Percentiles rank a stretch among this genome's conserved stretches.
phyloP scores from a whole-genome alignment of 768 basidiomycete species.

The Pleurotus giganteus region DNA sequence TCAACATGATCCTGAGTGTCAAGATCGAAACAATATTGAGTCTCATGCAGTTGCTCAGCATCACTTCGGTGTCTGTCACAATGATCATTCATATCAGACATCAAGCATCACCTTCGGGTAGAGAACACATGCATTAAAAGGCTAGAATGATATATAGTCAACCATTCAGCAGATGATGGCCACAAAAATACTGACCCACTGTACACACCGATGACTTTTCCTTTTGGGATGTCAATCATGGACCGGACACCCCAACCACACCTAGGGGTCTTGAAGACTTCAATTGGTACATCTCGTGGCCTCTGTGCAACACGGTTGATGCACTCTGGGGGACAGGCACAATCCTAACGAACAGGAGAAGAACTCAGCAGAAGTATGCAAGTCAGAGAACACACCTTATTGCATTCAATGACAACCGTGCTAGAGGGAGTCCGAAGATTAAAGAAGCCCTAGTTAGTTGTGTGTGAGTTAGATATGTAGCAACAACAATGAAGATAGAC shows the following conservation, averaged over 20 bases:
- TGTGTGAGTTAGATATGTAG: not conserved
- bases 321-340: conserved; percentile 44
- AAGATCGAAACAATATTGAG: conserved; percentile 59
- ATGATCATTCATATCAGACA: too few species aligned
- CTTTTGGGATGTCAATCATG: conserved; percentile 35
- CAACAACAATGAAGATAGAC: conserved; percentile 1
- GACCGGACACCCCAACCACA: conserved; percentile 71
- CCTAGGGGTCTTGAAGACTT: conserved; percentile 61
- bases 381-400: conserved; percentile 37
- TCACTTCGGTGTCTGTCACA: conserved; percentile 43
- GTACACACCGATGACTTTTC: conserved; percentile 67
- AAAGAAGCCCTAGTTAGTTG: conserved; percentile 45
- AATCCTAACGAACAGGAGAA: conserved; percentile 29
- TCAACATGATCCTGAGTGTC: conserved; percentile 50
- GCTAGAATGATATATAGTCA: not conserved
- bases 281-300: conserved; percentile 54
- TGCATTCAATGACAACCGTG: conserved; percentile 64
- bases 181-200: conserved; percentile 49
- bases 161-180: not conserved
- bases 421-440: conserved; percentile 31
- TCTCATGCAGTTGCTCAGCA: conserved; percentile 33
- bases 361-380: not conserved
- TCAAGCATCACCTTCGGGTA: too few species aligned
- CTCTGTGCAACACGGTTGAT: conserved; percentile 60
- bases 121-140: not conserved